These are phyloP conservation scores for Eleusine coracana DNA, from an alignment of 176 grass and related monocot species.

Conservation along the genomic window DNA sequence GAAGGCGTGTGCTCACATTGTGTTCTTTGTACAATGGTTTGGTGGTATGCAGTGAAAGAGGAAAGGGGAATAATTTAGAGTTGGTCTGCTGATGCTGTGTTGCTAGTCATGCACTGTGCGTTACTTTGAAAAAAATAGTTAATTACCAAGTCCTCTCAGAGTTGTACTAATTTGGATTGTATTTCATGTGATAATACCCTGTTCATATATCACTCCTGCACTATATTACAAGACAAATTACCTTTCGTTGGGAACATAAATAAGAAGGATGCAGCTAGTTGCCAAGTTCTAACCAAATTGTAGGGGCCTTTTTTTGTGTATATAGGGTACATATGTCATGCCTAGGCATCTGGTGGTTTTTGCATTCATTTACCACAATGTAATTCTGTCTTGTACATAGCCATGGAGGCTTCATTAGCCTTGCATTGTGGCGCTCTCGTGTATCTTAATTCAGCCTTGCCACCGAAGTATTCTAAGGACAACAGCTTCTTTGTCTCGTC, in stretches of 20 bases:
- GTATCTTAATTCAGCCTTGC: not conserved
- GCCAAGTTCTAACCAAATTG: no score
- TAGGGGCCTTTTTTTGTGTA: no score
- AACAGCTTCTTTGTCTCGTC: not conserved
- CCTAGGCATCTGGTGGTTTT: no score
- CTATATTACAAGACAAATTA: not conserved
- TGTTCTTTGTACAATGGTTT: not conserved
- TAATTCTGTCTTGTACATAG: no score
- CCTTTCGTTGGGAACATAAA: no score
- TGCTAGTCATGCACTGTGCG: not conserved
- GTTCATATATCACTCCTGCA: no score
- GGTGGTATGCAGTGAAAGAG: not conserved
- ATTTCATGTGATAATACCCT: not conserved
- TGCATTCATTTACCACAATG: no score
- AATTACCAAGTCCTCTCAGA: not conserved
- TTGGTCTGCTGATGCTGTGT: constrained; percentile 1
- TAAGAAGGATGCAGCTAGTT: no score
- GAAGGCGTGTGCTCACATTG: not conserved
- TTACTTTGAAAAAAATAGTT: not conserved
- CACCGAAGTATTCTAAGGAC: not conserved
- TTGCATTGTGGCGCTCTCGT: not conserved
- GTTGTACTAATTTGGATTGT: not conserved
- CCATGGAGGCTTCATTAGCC: no score
- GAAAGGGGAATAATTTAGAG: constrained; percentile 1
- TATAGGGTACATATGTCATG: no score